Evolutionary conservation across 129 eudicot genomes (phyloP).

Genomic region (Logfia minima): DNA sequence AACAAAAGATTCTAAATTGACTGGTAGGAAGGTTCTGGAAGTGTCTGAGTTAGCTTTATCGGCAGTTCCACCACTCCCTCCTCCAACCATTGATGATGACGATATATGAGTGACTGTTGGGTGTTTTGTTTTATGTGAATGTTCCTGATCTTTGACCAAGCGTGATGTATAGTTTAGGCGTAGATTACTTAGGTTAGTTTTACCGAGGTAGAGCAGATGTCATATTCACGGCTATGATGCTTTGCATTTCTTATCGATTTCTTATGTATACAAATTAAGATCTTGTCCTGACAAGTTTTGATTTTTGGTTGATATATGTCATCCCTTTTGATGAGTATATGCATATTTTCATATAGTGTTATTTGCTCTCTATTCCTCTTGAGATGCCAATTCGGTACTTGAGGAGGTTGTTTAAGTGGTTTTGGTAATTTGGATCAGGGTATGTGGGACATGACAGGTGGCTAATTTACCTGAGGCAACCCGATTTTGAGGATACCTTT

Average conservation of each 20-base stretch:
- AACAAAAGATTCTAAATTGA: constrained; percentile 35
- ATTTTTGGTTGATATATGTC: constrained; percentile 14
- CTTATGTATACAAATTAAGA: constrained; percentile 26
- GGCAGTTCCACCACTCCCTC: constrained; percentile 64
- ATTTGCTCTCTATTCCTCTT: not conserved
- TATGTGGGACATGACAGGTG: not conserved
- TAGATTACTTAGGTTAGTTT: constrained; percentile 37
- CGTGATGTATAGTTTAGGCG: constrained; percentile 48
- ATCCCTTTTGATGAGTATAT: constrained; percentile 22
- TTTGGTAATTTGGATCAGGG: not conserved
- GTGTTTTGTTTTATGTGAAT: constrained; percentile 15
- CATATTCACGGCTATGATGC: constrained; percentile 13
- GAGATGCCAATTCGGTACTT: not conserved
- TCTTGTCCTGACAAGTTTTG: constrained; percentile 1
- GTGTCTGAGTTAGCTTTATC: constrained; percentile 8
- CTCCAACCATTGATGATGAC: constrained; percentile 38
- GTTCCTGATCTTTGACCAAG: constrained; percentile 51
- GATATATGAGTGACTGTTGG: constrained; percentile 23
- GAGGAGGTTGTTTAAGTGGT: not conserved
- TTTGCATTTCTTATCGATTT: constrained; percentile 7
- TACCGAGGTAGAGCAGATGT: constrained; percentile 35
- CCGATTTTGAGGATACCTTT: not conserved
- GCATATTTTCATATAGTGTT: not conserved
- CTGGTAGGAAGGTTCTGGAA: constrained; percentile 51
- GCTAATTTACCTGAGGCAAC: too few species aligned